Evolutionary conservation across 106 monocot species (phyloP).

Genomic region (Chionographis japonica): DNA sequence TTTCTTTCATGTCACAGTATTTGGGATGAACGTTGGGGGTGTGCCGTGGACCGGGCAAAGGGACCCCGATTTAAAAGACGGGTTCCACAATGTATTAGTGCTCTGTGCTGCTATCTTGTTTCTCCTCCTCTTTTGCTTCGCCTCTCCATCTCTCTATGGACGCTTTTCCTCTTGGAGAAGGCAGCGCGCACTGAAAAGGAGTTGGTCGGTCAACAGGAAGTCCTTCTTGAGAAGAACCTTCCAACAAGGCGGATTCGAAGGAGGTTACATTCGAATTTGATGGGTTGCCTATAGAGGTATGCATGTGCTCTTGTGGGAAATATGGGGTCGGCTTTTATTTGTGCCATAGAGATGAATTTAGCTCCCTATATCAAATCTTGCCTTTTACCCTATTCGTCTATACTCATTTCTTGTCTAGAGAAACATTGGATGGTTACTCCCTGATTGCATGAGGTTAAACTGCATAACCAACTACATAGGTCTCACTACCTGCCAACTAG

Average conservation of each 20-base stretch:
- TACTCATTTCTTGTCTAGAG: too few species aligned
- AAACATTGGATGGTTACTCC: too few species aligned
- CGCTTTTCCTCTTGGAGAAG: slow-evolving; percentile 48
- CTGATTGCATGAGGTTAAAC: too few species aligned
- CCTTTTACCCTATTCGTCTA: too few species aligned
- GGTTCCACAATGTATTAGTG: slow-evolving; percentile 76
- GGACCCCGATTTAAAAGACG: slow-evolving; percentile 47
- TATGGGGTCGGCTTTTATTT: too few species aligned
- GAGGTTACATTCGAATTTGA: slow-evolving; percentile 29
- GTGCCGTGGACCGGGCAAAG: slow-evolving; percentile 89
- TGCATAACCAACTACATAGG: too few species aligned
- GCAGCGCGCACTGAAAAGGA: slow-evolving; percentile 24
- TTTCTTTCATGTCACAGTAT: slow-evolving; percentile 46
- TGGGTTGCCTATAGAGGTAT: too few species aligned
- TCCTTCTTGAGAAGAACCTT: slow-evolving; percentile 34
- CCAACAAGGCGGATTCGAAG: slow-evolving; percentile 13
- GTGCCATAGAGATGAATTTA: too few species aligned
- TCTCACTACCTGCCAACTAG: too few species aligned
- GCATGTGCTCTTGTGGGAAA: too few species aligned
- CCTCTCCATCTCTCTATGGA: slow-evolving; percentile 57
- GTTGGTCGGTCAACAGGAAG: slow-evolving; percentile 50
- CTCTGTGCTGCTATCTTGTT: slow-evolving; percentile 61
- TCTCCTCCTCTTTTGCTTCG: slow-evolving; percentile 55
- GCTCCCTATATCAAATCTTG: too few species aligned
- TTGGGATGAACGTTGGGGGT: slow-evolving; percentile 98